Conservation (phyloP, 768 basidiomycete species). For the Leccinum truebloodii region DNA sequence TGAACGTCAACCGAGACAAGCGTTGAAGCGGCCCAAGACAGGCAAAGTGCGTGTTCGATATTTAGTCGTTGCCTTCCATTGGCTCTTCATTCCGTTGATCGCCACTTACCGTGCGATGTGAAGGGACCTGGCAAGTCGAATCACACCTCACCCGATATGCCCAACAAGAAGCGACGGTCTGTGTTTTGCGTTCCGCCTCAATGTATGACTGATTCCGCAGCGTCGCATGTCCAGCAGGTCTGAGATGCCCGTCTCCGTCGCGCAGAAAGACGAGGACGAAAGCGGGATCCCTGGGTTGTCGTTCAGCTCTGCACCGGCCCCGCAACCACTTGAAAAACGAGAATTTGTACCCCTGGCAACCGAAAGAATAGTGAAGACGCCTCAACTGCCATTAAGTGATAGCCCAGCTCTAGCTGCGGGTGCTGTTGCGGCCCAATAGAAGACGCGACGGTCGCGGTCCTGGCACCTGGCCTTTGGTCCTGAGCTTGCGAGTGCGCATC, state of each 20-base stretch:
- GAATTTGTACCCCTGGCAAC: slow-evolving; percentile 43
- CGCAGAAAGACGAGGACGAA: slow-evolving; percentile 41
- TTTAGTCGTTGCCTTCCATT: slow-evolving; percentile 13
- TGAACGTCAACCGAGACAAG: slow-evolving; percentile 70
- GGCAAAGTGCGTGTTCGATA: slow-evolving; percentile 46
- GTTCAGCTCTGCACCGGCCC: slow-evolving; percentile 31
- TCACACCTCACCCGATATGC: slow-evolving; percentile 65
- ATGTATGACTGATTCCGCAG: slow-evolving; percentile 31
- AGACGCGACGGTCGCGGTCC: not conserved
- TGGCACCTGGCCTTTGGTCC: not conserved
- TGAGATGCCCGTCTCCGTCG: slow-evolving; percentile 26
- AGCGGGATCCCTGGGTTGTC: slow-evolving; percentile 36
- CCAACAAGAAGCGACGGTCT: slow-evolving; percentile 83
- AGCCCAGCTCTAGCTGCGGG: slow-evolving; percentile 55
- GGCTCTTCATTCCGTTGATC: slow-evolving; percentile 16
- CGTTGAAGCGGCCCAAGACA: slow-evolving; percentile 73
- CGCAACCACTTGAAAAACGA: slow-evolving; percentile 39
- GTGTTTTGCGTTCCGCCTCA: slow-evolving; percentile 35
- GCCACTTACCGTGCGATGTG: slow-evolving; percentile 34
- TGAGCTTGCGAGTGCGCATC: slow-evolving; percentile 6
- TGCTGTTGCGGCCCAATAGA: slow-evolving; percentile 36
- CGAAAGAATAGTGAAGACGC: slow-evolving; percentile 51
- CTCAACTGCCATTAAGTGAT: slow-evolving; percentile 63
- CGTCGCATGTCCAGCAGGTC: slow-evolving; percentile 44
- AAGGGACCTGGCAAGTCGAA: slow-evolving; percentile 65